Evolutionary conservation across 225 moss, liverwort and hornwort genomes (phyloP).

Genomic region (Lunularia cruciata): DNA sequence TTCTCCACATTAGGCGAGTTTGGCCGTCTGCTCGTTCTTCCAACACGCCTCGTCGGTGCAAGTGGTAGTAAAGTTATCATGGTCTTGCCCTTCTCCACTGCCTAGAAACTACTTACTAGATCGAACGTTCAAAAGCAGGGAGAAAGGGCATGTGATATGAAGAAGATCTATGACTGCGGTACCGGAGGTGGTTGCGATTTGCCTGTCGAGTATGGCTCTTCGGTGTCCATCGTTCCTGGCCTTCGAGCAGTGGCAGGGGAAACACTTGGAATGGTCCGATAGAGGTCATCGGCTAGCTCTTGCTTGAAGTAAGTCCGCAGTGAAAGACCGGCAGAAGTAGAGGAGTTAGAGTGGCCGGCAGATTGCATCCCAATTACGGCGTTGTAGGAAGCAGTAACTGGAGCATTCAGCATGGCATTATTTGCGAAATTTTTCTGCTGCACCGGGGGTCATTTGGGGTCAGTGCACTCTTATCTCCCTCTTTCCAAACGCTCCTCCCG

Average conservation of each 20-base stretch:
- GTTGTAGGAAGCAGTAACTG: slow-evolving; percentile 14
- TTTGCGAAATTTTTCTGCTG: slow-evolving; percentile 44
- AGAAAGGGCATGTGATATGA: neutral
- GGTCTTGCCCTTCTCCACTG: neutral
- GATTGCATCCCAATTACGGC: neutral
- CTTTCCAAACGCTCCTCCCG: neutral
- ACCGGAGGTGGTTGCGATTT: slow-evolving; percentile 8
- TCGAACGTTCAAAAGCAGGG: neutral
- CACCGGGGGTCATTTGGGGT: slow-evolving; percentile 31
- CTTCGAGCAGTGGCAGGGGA: slow-evolving; percentile 21
- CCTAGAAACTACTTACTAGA: too few relatives aligned
- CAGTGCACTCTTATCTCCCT: neutral
- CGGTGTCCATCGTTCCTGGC: slow-evolving; percentile 16
- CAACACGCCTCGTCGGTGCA: neutral
- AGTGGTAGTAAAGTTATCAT: neutral
- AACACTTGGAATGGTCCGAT: slow-evolving; percentile 14
- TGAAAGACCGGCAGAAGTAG: slow-evolving; percentile 5
- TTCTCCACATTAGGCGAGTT: neutral
- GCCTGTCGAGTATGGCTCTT: slow-evolving; percentile 12
- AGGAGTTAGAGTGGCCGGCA: slow-evolving; percentile 1
- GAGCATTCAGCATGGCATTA: slow-evolving; percentile 34
- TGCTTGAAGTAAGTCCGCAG: neutral
- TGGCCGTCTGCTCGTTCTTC: neutral
- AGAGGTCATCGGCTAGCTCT: slow-evolving; percentile 5
- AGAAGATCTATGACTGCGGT: slow-evolving; percentile 8